Percentiles rank a stretch among this genome's conserved stretches.
These are phyloP conservation scores for Plasmopara halstedii DNA, from an alignment of 352 stramenopile genomes.

Conservation along the genomic window DNA sequence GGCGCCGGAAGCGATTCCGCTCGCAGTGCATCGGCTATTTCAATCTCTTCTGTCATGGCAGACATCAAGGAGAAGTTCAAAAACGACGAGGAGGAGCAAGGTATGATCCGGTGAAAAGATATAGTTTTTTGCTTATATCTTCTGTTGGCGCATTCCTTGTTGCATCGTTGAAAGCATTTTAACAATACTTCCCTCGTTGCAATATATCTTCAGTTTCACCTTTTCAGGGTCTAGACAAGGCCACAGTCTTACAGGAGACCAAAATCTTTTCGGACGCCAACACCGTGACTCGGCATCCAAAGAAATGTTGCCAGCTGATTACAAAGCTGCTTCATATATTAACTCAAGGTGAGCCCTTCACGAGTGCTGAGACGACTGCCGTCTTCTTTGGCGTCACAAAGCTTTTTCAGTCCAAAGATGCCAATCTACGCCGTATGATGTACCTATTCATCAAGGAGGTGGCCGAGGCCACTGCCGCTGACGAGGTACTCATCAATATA, in stretches of 20 bases:
- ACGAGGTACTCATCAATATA: constrained; percentile 36
- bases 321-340: constrained; percentile 98
- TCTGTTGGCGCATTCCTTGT: background rate
- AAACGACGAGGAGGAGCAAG: constrained; percentile 94
- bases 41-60: constrained; percentile 88
- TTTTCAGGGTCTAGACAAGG: constrained; percentile 94
- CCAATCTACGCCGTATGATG: constrained; percentile 96
- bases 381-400: constrained; percentile 99
- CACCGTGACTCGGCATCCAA: constrained; percentile 94
- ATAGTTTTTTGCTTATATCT: background rate
- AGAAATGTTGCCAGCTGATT: constrained; percentile 98
- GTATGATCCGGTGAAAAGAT: constrained; percentile 24
- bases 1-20: constrained; percentile 30
- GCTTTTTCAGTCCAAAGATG: constrained; percentile 98
- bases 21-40: constrained; percentile 25
- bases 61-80: constrained; percentile 99
- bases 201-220: constrained; percentile 49
- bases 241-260: constrained; percentile 95
- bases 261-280: constrained; percentile 98
- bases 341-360: constrained; percentile 96
- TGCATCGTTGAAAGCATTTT: background rate
- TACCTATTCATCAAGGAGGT: constrained; percentile 99
- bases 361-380: constrained; percentile 92
- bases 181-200: background rate
- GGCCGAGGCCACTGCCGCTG: constrained; percentile 83